Evolutionary conservation across 1,284 basidiomycete species (phyloP).

Genomic region (Puccinia triticina): DNA sequence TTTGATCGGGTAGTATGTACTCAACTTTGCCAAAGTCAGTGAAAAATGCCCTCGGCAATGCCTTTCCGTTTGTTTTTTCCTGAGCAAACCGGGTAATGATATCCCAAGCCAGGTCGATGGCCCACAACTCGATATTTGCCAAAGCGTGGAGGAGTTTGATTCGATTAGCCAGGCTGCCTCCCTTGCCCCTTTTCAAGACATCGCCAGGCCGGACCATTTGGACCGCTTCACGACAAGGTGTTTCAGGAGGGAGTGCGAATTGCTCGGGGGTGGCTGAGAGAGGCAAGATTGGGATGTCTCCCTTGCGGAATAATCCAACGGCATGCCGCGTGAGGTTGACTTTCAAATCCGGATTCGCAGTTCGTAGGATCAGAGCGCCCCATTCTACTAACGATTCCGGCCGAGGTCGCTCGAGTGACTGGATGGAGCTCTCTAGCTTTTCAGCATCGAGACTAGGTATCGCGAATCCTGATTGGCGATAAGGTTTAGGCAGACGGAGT

Average conservation of each 20-base stretch:
- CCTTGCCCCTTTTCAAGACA: constrained; percentile 58
- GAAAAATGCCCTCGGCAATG: constrained; percentile 41
- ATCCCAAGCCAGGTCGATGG: constrained; percentile 60
- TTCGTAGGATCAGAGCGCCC: constrained; percentile 58
- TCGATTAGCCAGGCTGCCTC: constrained; percentile 58
- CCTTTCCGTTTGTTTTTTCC: constrained; percentile 2
- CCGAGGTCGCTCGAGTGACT: constrained; percentile 46
- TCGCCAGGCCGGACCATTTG: constrained; percentile 57
- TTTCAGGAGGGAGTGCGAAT: constrained; percentile 56
- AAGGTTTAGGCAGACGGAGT: neutral
- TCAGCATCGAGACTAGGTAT: constrained; percentile 31
- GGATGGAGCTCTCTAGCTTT: constrained; percentile 52
- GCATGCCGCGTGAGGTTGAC: constrained; percentile 59
- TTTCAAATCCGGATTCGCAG: constrained; percentile 57
- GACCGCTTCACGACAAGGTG: constrained; percentile 56
- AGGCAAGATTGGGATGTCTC: constrained; percentile 54
- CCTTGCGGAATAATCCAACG: constrained; percentile 56
- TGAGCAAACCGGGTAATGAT: constrained; percentile 44
- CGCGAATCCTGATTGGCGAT: constrained; percentile 30
- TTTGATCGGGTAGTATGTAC: neutral
- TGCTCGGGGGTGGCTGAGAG: constrained; percentile 53
- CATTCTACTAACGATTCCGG: constrained; percentile 58
- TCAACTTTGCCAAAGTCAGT: constrained; percentile 47
- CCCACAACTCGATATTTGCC: constrained; percentile 61
- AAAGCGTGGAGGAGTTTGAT: constrained; percentile 60